Percentiles rank a stretch among this genome's conserved stretches.
Conservation (phyloP, 306 rosid genomes). For the Adenanthera pavonina region DNA sequence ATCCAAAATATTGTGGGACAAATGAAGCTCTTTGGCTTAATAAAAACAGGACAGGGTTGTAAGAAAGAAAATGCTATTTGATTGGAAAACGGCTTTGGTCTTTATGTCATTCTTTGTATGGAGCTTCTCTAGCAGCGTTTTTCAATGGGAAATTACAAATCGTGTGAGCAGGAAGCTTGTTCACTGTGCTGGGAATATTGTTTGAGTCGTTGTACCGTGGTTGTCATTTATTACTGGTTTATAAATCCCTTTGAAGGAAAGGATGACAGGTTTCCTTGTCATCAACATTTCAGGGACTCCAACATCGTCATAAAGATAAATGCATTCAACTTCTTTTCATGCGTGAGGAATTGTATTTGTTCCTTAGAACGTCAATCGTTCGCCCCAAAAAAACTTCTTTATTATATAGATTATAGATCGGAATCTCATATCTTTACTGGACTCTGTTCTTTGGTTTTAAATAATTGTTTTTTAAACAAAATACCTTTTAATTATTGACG, state of each 20-base stretch:
- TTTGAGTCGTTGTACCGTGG: background rate
- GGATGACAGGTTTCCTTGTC: background rate
- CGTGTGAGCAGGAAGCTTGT: background rate
- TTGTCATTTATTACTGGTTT: background rate
- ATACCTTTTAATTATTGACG: background rate
- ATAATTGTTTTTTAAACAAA: background rate
- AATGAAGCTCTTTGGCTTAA: background rate
- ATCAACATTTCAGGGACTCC: background rate
- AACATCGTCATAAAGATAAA: background rate
- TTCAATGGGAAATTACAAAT: background rate
- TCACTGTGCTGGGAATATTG: background rate
- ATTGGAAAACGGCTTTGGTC: background rate
- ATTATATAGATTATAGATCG: background rate
- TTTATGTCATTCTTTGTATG: background rate
- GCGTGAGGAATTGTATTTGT: background rate
- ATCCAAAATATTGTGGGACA: background rate
- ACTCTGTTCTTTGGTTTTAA: background rate
- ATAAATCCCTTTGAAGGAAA: background rate
- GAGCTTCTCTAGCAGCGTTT: background rate
- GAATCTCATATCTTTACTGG: slow-evolving; percentile 3
- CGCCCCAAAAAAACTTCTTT: too few relatives aligned
- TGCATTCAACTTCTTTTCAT: background rate
- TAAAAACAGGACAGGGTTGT: background rate
- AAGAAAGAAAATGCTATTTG: background rate
- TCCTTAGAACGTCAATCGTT: background rate